phyloP scores from a whole-genome alignment of 306 rosid species.

The Cotoneaster glaucophyllus region DNA sequence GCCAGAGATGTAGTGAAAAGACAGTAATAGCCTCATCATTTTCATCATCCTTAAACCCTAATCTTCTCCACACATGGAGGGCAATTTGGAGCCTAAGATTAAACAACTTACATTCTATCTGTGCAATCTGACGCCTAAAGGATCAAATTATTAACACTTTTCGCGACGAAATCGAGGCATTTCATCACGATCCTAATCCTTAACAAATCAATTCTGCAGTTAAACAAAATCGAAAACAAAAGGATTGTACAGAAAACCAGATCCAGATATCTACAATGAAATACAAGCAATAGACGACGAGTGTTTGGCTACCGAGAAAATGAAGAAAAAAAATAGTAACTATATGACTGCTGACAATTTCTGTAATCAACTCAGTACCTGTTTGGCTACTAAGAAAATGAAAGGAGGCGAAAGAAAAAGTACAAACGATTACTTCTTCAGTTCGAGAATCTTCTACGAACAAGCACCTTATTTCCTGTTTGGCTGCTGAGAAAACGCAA shows the following conservation, averaged over 20 bases:
- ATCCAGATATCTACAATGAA: not conserved
- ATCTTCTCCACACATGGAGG: not conserved
- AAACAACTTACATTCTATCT: not conserved
- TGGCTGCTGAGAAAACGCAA: not conserved
- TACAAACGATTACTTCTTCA: not conserved
- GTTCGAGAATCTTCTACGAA: not conserved
- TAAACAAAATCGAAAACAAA: not conserved
- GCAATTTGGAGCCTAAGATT: not conserved
- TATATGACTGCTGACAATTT: not conserved
- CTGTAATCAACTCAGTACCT: not conserved
- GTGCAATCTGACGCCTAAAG: not conserved
- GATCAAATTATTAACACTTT: not conserved
- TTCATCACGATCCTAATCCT: conserved; percentile 1
- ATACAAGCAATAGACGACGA: not conserved
- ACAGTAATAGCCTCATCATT: conserved; percentile 18
- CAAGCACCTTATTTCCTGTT: not conserved
- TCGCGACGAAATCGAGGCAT: conserved; percentile 5
- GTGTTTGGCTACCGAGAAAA: not conserved
- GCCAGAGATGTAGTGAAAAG: not conserved
- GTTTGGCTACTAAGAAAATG: not conserved
- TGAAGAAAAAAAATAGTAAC: not conserved
- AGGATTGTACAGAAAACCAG: not conserved
- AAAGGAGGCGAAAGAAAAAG: not conserved
- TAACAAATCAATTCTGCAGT: not conserved
- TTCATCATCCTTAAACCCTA: conserved; percentile 7